Base-by-base conservation (phyloP, 1,139 yeast species). In the Entelexis sorbosivorans region DNA sequence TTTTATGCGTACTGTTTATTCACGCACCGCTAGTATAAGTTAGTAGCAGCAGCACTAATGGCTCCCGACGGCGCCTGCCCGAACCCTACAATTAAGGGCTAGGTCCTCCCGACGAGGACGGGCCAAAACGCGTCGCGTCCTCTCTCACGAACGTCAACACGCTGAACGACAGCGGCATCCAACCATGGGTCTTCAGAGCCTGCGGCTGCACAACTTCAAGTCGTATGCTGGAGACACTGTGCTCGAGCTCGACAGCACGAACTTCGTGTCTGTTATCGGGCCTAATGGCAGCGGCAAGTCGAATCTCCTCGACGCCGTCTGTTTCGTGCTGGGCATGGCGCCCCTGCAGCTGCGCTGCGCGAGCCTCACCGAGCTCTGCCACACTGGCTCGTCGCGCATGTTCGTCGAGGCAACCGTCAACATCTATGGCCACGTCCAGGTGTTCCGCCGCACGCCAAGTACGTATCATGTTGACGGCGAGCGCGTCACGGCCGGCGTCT, bases 241-340 rank as follows among this genome's bases (percentile, higher is more conserved):
- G 10, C 78, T 91, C 20, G 95, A 93, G 2, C 83, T 57, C 11
- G 52, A 89, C 66, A 97, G 95, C 1, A 73, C 79, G 7, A 63
- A 59, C 45, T 75, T 76, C 57, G 91, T 93, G 69, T 83, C 95
- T 45, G 86, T 91, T 56, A 85, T 93, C 53, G 99, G 99, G 1
- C 97, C 98, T 16, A 93, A 93, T 73, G 98, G 98, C 17, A 84
- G 96, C 1, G 99, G 99, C 14, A 91, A 91, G 69, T 85, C 95
- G 46, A 91, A 91, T 29, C 26, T 57, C 44, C 52, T 57, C n/a
- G 60, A 57, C 24, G 60, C 60, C 44, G 50, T 58, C 24, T 56
- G 57, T 36, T 91, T 91, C 64, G 98, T 91, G 14, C 73, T 93
- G 34, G 99, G 99, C 20, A 80, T 91, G 48, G 73, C 83, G 60